Evolutionary conservation across 139 green algal species (phyloP).

Genomic region (Chlamydomonas asymmetrica): DNA sequence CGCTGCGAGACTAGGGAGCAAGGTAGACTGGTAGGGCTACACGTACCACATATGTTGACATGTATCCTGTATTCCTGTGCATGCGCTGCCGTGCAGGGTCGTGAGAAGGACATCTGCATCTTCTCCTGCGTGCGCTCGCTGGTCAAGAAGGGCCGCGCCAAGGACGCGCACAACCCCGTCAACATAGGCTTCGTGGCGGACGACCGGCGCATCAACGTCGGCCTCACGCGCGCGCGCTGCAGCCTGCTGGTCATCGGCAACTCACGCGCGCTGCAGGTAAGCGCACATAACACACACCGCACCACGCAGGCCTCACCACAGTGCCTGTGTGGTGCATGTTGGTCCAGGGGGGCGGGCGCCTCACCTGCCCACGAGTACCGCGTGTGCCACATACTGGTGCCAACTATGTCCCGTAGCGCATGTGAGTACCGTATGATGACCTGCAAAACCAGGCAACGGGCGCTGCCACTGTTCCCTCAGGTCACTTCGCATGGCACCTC

Average conservation of each 20-base stretch:
- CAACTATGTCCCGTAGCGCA: background rate
- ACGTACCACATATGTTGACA: constrained; percentile 5
- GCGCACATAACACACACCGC: background rate
- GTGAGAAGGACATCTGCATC: constrained; percentile 90
- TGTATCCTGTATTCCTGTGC: constrained; percentile 1
- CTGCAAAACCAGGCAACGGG: background rate
- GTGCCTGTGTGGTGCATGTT: too few relatives aligned
- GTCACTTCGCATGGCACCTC: background rate
- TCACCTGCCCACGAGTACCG: background rate
- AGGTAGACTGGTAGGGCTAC: too few relatives aligned
- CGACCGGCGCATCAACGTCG: constrained; percentile 91
- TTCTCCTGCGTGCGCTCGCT: constrained; percentile 74
- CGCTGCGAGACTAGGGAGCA: too few relatives aligned
- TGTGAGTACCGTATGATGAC: background rate
- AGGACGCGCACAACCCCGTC: background rate
- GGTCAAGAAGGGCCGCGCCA: constrained; percentile 14
- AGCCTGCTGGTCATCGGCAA: constrained; percentile 83
- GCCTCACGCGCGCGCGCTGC: constrained; percentile 79
- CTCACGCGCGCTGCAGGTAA: constrained; percentile 53
- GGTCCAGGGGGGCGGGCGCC: too few relatives aligned
- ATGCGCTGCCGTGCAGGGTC: constrained; percentile 54
- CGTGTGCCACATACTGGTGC: background rate
- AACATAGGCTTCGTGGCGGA: constrained; percentile 86
- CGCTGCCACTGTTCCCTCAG: background rate
- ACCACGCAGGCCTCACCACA: background rate